Conservation (phyloP, 1,139 yeast species). For the Geotrichum aggregatum region DNA sequence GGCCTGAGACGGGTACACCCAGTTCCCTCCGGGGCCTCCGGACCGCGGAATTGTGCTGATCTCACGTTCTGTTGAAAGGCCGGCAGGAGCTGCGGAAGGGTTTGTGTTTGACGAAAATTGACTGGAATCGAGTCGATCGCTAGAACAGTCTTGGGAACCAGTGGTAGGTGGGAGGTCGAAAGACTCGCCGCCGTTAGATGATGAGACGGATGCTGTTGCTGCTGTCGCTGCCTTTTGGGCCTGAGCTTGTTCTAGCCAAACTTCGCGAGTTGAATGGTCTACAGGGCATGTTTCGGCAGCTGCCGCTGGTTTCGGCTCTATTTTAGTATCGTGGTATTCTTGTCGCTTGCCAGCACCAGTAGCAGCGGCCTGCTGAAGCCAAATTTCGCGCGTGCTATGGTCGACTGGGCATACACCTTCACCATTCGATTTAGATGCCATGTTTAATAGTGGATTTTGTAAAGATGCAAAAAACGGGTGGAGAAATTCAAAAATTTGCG, state of each 20-base stretch:
- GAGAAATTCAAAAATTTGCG: background rate
- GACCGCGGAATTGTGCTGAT: slow-evolving; percentile 84
- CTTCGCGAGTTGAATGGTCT: slow-evolving; percentile 43
- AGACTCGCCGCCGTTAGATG: slow-evolving; percentile 24
- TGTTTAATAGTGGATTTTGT: no score
- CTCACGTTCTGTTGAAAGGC: slow-evolving; percentile 53
- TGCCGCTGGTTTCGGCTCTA: background rate
- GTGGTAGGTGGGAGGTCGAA: slow-evolving; percentile 7
- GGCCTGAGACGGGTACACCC: slow-evolving; percentile 95
- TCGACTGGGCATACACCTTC: slow-evolving; percentile 23
- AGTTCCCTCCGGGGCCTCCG: slow-evolving; percentile 51
- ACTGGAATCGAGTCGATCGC: slow-evolving; percentile 34
- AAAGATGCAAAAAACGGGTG: background rate
- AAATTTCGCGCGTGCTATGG: slow-evolving; percentile 22
- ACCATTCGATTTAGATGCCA: slow-evolving; percentile 4
- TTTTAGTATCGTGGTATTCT: slow-evolving; percentile 9
- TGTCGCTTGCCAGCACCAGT: background rate
- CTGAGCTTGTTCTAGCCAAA: slow-evolving; percentile 48
- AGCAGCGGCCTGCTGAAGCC: slow-evolving; percentile 20
- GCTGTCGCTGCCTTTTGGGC: slow-evolving; percentile 12
- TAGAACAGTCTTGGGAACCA: slow-evolving; percentile 28
- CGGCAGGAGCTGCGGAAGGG: slow-evolving; percentile 41
- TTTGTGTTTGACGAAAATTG: slow-evolving; percentile 27
- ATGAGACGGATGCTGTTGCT: background rate
- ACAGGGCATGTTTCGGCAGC: slow-evolving; percentile 35